phyloP scores from a whole-genome alignment of 306 rosid species.

The Prosopis cineraria region DNA sequence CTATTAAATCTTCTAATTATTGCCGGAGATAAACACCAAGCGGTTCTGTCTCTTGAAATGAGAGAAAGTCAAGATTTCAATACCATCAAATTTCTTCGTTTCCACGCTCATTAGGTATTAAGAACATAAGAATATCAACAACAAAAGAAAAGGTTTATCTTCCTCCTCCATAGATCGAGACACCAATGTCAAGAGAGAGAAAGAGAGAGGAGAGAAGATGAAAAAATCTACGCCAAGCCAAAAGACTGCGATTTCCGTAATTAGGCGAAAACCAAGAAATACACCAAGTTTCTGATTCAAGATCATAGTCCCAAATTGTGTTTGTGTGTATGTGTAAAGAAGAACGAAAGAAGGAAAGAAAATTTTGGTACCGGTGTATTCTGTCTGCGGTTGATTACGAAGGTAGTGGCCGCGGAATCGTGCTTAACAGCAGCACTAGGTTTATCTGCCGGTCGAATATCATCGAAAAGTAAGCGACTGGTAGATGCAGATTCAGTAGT shows the following conservation, averaged over 20 bases:
- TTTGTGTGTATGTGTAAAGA: too few species aligned
- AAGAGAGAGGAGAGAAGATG: background rate
- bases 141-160: background rate
- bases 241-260: background rate
- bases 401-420: slow-evolving; percentile 20
- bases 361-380: slow-evolving; percentile 50
- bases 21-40: background rate
- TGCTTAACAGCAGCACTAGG: slow-evolving; percentile 30
- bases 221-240: background rate
- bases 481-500: slow-evolving; percentile 42
- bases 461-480: slow-evolving; percentile 34
- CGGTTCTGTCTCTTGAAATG: background rate
- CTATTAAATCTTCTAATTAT: background rate
- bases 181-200: background rate
- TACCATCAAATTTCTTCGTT: background rate
- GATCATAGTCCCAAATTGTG: background rate
- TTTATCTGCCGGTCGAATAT: slow-evolving; percentile 33
- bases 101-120: background rate
- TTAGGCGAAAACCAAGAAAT: background rate
- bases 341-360: too few species aligned
- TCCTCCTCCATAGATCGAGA: background rate
- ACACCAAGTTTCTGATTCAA: background rate
- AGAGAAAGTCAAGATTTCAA: background rate
- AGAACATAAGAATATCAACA: background rate
- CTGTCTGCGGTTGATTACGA: slow-evolving; percentile 35